Base-by-base conservation (phyloP, 768 basidiomycete species). In the Cystofilobasidium capitatum region DNA sequence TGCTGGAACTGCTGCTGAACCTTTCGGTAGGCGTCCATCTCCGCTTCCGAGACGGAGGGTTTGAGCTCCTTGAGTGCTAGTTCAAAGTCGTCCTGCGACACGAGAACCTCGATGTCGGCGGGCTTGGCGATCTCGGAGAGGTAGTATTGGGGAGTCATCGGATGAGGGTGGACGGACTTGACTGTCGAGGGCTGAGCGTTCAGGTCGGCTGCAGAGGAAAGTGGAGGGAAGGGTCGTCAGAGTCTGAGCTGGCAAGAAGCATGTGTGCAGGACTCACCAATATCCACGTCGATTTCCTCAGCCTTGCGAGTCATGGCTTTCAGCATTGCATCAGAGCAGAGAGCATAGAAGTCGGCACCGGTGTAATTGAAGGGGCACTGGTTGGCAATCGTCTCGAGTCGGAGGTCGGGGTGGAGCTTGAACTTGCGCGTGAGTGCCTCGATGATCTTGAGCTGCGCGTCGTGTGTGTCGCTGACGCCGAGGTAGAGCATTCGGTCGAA, bases 401-500 rank as follows among this genome's bases (percentile, higher is more conserved):
- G 82, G 10, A 92, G 80, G 58, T 77, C 79, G 0, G 86, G 81
- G 71, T 88, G 83, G 31, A 97, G 82, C 40, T 83, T 84, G 81
- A 99, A 98, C 76, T 93, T 97, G 66, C 92, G 79, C 2, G 96
- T 98, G 69, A 98, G 78, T 2, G 96, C 96, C 73, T 86, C 82
- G 2, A 98, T 78, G 75, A 99, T 92, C 72, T 87, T 85, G 36
- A 86, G 78, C 73, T 98, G 96, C 3, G 87, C 88, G 51, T 84
- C 81, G 78, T 96, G 87, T 0, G 86, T 88, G 42, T 88, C 83
- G 79, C 87, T 87, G n/a, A 97, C 85, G 37, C 92, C 91, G 51
- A 99, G 82, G 76, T 98, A 99, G 16, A 99, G 80, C 88, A 97
- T 86, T 16, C 89, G 88, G 76, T 99, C 96, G 79, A 99, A 99